phyloP scores from a whole-genome alignment of 169 alveolate genomes.

The Plasmodium relictum region DNA sequence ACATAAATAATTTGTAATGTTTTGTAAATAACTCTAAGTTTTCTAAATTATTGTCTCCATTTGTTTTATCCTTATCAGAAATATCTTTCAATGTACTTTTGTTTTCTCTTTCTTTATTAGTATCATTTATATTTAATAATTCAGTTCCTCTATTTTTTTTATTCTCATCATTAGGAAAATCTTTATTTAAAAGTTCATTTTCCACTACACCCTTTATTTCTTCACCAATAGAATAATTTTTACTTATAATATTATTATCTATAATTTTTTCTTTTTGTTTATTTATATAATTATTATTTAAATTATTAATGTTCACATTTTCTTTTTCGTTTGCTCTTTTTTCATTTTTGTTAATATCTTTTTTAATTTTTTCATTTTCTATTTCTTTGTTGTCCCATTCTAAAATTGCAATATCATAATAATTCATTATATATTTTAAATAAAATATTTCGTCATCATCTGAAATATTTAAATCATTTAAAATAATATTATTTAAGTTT shows the following conservation, averaged over 20 bases:
- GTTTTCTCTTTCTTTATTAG: background rate
- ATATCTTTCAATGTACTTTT: background rate
- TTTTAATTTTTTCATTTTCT: conserved; percentile 29
- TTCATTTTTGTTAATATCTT: background rate
- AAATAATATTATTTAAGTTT: conserved; percentile 27
- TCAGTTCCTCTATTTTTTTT: background rate
- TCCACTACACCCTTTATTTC: background rate
- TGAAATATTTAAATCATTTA: conserved; percentile 46
- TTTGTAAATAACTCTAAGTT: conserved; percentile 38
- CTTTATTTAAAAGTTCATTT: too few relatives aligned
- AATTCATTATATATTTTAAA: conserved; percentile 52
- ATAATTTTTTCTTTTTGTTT: background rate
- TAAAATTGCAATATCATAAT: conserved; percentile 48
- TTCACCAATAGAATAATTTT: background rate
- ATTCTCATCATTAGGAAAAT: background rate
- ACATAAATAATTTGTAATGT: conserved; percentile 27
- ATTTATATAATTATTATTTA: background rate
- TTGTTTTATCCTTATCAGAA: conserved; percentile 1
- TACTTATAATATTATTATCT: background rate
- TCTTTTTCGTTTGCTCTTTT: background rate
- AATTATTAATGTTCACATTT: background rate
- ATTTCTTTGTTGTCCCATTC: conserved; percentile 32
- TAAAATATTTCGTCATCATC: conserved; percentile 49
- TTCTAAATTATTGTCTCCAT: background rate
- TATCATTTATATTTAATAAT: background rate